Conservation (phyloP, 352 stramenopile species). For the Phytophthora pinifolia region DNA sequence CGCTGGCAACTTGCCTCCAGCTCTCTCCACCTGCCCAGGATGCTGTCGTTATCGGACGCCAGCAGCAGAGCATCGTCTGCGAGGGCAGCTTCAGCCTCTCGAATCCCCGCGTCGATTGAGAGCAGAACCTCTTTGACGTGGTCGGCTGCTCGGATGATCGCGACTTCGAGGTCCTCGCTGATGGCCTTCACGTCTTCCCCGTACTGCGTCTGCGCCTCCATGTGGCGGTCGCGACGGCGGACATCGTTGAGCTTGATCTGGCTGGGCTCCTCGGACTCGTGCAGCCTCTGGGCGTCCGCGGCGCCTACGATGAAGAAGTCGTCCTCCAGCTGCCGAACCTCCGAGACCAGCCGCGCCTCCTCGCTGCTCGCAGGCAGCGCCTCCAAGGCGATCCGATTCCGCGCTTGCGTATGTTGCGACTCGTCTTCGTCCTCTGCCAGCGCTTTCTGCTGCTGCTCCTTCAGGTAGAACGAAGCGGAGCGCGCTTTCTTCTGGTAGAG, state of each 20-base stretch:
- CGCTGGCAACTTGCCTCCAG: constrained; percentile 45
- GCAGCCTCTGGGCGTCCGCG: constrained; percentile 7
- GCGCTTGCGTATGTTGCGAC: constrained; percentile 12
- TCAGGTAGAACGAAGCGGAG: constrained; percentile 42
- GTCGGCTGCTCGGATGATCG: constrained; percentile 56
- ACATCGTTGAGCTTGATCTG: constrained; percentile 66
- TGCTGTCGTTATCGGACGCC: constrained; percentile 28
- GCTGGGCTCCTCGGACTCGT: constrained; percentile 8
- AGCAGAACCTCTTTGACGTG: constrained; percentile 57
- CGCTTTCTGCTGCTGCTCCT: constrained; percentile 44
- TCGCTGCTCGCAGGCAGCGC: constrained; percentile 24
- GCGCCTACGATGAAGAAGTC: constrained; percentile 30
- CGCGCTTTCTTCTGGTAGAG: constrained; percentile 56
- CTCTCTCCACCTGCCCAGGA: constrained; percentile 43
- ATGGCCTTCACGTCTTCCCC: constrained; percentile 52
- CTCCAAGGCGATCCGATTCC: constrained; percentile 20
- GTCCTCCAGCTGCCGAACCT: constrained; percentile 59
- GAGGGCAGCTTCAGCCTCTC: constrained; percentile 21
- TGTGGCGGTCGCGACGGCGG: constrained; percentile 57
- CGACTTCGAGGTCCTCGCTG: constrained; percentile 59
- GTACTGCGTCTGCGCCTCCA: constrained; percentile 49
- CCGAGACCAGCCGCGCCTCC: constrained; percentile 45
- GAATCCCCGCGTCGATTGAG: constrained; percentile 36
- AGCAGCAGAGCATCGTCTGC: constrained; percentile 41
- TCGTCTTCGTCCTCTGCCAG: constrained; percentile 20